Percentiles rank a stretch among this genome's conserved stretches.
Conservation (phyloP, 768 basidiomycete species). For the Leccinum olivaceopallidum region DNA sequence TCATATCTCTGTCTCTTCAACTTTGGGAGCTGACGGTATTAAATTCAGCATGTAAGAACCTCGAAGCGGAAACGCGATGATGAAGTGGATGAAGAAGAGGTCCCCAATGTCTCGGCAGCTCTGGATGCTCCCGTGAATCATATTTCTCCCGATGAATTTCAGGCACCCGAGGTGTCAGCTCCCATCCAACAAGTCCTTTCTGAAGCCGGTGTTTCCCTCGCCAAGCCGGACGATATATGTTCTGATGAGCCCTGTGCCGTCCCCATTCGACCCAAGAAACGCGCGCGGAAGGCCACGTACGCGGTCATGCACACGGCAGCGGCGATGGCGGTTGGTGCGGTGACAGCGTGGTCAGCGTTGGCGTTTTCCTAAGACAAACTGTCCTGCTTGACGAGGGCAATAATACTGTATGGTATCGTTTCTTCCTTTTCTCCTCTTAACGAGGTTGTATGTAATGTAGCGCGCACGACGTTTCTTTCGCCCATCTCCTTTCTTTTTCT, state of each 20-base stretch:
- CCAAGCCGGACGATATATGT: neutral
- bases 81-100: conserved; percentile 34
- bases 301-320: conserved; percentile 59
- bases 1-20: conserved; percentile 11
- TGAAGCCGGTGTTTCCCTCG: neutral
- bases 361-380: conserved; percentile 50
- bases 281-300: conserved; percentile 40
- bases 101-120: neutral
- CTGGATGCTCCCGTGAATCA: neutral
- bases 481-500: neutral
- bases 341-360: conserved; percentile 71
- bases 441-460: conserved; percentile 7
- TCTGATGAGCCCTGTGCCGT: neutral
- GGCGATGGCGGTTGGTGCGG: conserved; percentile 65
- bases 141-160: neutral
- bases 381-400: neutral
- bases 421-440: neutral
- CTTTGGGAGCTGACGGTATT: conserved; percentile 27
- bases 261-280: conserved; percentile 40
- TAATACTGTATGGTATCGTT: neutral
- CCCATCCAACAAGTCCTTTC: conserved; percentile 3
- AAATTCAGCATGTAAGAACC: conserved; percentile 34
- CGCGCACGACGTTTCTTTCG: neutral
- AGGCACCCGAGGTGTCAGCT: conserved; percentile 1
- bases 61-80: conserved; percentile 66